Evolutionary conservation across 495 filamentous ascomycete species (phyloP).

Genomic region (Evernia prunastri): DNA sequence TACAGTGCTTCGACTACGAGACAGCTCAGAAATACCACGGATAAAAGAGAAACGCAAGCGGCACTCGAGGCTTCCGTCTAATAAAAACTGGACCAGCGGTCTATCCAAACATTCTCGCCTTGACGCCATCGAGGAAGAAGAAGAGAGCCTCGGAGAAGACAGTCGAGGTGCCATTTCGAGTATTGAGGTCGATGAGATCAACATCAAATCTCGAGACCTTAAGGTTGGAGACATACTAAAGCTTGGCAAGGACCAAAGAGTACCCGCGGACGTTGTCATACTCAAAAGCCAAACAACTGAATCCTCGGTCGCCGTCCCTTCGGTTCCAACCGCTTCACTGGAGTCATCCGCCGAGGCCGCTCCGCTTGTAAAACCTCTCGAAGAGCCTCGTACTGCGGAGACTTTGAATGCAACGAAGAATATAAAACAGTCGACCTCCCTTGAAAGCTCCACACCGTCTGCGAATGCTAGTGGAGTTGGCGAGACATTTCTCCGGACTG

Average conservation of each 20-base stretch:
- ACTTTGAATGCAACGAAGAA: background rate
- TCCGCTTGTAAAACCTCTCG: constrained; percentile 10
- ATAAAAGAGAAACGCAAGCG: constrained; percentile 25
- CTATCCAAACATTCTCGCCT: constrained; percentile 22
- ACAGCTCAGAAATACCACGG: constrained; percentile 32
- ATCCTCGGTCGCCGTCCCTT: constrained; percentile 27
- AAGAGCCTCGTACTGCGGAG: constrained; percentile 1
- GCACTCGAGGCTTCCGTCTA: constrained; percentile 19
- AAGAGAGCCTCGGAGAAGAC: constrained; percentile 36
- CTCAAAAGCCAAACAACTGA: constrained; percentile 76
- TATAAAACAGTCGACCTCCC: background rate
- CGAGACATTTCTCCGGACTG: constrained; percentile 94
- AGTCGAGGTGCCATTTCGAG: constrained; percentile 10
- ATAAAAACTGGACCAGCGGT: constrained; percentile 10
- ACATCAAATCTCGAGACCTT: constrained; percentile 78
- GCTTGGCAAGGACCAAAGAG: constrained; percentile 79
- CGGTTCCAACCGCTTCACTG: constrained; percentile 12
- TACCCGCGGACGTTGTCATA: constrained; percentile 92
- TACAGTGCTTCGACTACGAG: constrained; percentile 64
- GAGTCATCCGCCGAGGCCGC: constrained; percentile 5
- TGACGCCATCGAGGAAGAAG: constrained; percentile 40
- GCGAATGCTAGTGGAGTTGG: constrained; percentile 44
- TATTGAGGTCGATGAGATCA: constrained; percentile 50
- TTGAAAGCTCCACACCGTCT: constrained; percentile 18
- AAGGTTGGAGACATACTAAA: constrained; percentile 94